Conservation (phyloP, 1,284 basidiomycete genomes). For the Cutaneotrichosporon cutaneum region DNA sequence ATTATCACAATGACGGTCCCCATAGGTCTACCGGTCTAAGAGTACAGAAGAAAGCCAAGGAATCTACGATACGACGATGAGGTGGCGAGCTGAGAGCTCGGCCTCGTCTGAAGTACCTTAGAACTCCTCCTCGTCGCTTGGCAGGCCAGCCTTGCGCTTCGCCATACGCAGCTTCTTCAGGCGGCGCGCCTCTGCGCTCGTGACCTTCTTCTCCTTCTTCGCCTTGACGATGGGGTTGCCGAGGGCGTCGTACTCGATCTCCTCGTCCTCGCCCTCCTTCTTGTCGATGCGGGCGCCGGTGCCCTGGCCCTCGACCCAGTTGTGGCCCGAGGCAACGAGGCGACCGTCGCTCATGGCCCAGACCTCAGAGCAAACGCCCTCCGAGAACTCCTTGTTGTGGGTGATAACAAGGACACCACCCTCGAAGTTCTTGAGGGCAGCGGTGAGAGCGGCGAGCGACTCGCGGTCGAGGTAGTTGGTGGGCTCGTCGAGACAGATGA, state of each 20-base stretch:
- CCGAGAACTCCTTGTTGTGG: slow-evolving; percentile 97
- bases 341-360: slow-evolving; percentile 84
- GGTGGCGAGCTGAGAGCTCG: not conserved
- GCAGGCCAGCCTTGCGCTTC: slow-evolving; percentile 90
- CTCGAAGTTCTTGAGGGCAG: slow-evolving; percentile 92
- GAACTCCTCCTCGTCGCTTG: too few relatives aligned
- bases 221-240: slow-evolving; percentile 58
- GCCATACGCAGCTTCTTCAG: slow-evolving; percentile 73
- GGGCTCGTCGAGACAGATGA: slow-evolving; percentile 97
- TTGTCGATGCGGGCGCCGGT: slow-evolving; percentile 85
- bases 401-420: slow-evolving; percentile 96
- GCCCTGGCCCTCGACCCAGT: slow-evolving; percentile 98
- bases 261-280: slow-evolving; percentile 81
- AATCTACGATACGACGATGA: slow-evolving; percentile 4
- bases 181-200: slow-evolving; percentile 68
- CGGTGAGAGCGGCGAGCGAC: slow-evolving; percentile 93
- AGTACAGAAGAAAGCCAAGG: slow-evolving; percentile 2
- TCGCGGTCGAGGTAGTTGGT: slow-evolving; percentile 95
- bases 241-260: slow-evolving; percentile 87
- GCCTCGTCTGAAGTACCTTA: slow-evolving; percentile 24
- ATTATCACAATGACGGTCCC: slow-evolving; percentile 4
- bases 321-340: slow-evolving; percentile 92
- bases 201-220: slow-evolving; percentile 79
- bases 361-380: slow-evolving; percentile 67
- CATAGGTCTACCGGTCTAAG: slow-evolving; percentile 9